Evolutionary conservation across 768 basidiomycete genomes (phyloP), one percentile per base, ranked within the genome.

Genomic region (Chalciporus piperatus): DNA sequence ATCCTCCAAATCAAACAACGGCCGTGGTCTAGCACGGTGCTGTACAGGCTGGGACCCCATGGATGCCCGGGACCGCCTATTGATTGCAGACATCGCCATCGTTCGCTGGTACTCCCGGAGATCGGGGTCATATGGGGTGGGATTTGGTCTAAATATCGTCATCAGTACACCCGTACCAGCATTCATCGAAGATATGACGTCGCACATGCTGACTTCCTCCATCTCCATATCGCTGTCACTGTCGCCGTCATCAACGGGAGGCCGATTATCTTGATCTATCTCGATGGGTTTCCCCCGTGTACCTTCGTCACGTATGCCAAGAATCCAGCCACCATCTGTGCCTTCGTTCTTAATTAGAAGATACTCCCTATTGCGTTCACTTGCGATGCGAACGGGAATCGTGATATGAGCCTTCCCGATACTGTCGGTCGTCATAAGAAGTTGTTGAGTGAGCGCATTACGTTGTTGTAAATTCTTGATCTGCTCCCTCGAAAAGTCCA

Each of bases 401-500:
- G 85, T 83, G 44, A 98, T 79, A 64, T 92, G 81, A 0, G 92
- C 90, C 62, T 85, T 92, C 50, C 93, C 93, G 52, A 98, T 92
- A 47, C 79, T 89, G 65, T 98, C 94, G 2, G 94, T 97, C 14
- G 97, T 96, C 43, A 79, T 82, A 42, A 98, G 74, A 30, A 99
- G 80, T 62, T 96, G 92, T 60, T 98, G 97, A 2, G 97, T 98
- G 56, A 98, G 75, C 3, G 83, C 66, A 65, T 99, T 99, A 33
- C 97, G 78, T 68, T 97, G 87, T 56, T 84, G 80, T 10, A 99
- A 77, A 60, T 92, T 89, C 69, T 84, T 80, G 67, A 99, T 98
- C 67, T 99, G 97, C 57, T 96, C 88, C 61, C 88, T 93, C 1
- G 94, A 98, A 67, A 99, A 99, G 67, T 98, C 97, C 48, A 98